Evolutionary conservation across 306 rosid genomes (phyloP).

Genomic region (Lathyrus oleraceus): DNA sequence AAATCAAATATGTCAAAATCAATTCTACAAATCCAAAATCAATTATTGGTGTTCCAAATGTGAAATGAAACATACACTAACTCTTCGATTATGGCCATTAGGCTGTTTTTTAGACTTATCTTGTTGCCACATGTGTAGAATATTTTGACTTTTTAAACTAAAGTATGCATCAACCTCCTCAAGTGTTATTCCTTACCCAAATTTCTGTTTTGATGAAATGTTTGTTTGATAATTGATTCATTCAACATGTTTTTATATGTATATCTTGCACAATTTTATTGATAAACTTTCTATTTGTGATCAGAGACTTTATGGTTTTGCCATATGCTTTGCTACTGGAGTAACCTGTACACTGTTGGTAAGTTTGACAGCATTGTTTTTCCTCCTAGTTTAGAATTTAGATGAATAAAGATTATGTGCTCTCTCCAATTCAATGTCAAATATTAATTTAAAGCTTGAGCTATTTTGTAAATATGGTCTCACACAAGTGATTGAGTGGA

Average conservation of each 20-base stretch:
- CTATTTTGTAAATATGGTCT: slow-evolving; percentile 1
- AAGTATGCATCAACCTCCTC: slow-evolving; percentile 23
- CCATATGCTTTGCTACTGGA: slow-evolving; percentile 85
- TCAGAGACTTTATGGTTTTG: slow-evolving; percentile 86
- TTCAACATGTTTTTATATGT: slow-evolving; percentile 12
- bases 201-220: slow-evolving; percentile 6
- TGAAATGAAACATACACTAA: too few species aligned
- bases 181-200: slow-evolving; percentile 20
- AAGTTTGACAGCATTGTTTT: slow-evolving; percentile 39
- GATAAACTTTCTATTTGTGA: slow-evolving; percentile 36
- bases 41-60: too few species aligned
- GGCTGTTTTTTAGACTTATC: slow-evolving; percentile 1
- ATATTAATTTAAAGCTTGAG: slow-evolving; percentile 8
- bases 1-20: too few species aligned
- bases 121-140: slow-evolving; percentile 9
- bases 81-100: too few species aligned
- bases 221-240: slow-evolving; percentile 20
- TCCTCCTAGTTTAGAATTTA: neutral
- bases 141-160: neutral
- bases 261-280: slow-evolving; percentile 30
- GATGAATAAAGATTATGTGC: slow-evolving; percentile 29
- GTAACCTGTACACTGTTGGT: slow-evolving; percentile 81
- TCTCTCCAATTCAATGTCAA: slow-evolving; percentile 8
- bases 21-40: too few species aligned
- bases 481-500: neutral